Percentiles rank a stretch among this genome's conserved stretches.
Conservation (phyloP, 169 alveolate species). For the Plasmodium cynomolgi region DNA sequence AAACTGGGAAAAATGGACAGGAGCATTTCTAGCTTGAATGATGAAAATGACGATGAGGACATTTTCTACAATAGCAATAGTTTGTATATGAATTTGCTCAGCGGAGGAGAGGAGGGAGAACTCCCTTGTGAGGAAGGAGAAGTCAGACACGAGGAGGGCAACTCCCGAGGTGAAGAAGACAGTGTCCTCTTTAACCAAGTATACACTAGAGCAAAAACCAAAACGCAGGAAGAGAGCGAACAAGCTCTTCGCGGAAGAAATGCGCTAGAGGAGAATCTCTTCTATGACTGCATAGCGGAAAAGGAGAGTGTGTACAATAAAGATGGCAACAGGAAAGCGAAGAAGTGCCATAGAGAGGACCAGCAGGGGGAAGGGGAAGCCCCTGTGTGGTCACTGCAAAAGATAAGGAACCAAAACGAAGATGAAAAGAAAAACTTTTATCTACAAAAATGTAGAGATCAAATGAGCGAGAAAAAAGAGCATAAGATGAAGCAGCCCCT, state of each 20-base stretch:
- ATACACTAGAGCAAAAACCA: not conserved
- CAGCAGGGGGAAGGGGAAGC: not conserved
- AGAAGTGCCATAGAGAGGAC: not conserved
- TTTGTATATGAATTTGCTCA: conserved; percentile 40
- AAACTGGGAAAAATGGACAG: conserved; percentile 54
- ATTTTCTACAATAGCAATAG: conserved; percentile 50
- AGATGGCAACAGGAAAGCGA: not conserved
- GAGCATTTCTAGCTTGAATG: conserved; percentile 41
- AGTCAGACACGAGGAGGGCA: not conserved
- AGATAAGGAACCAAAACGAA: not conserved
- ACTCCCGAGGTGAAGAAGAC: not conserved
- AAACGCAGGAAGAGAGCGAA: not conserved
- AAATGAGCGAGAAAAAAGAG: conserved; percentile 11
- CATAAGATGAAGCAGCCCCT: not conserved
- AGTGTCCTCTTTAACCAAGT: not conserved
- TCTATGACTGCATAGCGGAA: conserved; percentile 45
- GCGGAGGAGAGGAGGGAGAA: conserved; percentile 8
- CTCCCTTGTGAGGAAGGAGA: too few species aligned
- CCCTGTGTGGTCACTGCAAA: not conserved
- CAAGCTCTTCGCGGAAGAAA: not conserved
- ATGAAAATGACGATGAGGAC: conserved; percentile 54
- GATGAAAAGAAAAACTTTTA: conserved; percentile 7
- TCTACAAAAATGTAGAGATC: not conserved
- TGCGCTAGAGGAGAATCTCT: conserved; percentile 2
- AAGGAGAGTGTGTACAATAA: not conserved